These are phyloP conservation scores for Aspergillus ruber DNA, from an alignment of 2,329 filamentous ascomycete genomes.

Conservation along the genomic window DNA sequence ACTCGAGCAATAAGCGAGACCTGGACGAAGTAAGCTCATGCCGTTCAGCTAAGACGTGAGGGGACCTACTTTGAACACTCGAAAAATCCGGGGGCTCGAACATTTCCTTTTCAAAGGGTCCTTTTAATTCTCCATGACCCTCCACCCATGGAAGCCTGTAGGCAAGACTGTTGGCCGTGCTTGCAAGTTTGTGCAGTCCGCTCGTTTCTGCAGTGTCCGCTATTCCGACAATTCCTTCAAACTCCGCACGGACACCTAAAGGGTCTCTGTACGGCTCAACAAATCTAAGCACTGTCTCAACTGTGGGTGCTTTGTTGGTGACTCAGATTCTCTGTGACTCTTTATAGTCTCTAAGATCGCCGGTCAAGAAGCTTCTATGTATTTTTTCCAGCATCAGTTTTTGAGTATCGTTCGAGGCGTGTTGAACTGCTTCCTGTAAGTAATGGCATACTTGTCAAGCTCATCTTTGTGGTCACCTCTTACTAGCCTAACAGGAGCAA, in stretches of 20 bases:
- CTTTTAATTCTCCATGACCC: conserved; percentile 32
- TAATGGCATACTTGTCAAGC: conserved; percentile 1
- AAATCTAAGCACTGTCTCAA: conserved; percentile 50
- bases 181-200: conserved; percentile 10
- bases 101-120: conserved; percentile 18
- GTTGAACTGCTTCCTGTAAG: conserved; percentile 2
- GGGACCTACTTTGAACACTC: conserved; percentile 11
- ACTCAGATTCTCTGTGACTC: conserved; percentile 49
- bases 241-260: conserved; percentile 49
- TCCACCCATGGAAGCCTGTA: conserved; percentile 23
- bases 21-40: no score
- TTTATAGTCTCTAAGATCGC: conserved; percentile 46
- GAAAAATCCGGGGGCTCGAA: conserved; percentile 17
- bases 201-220: conserved; percentile 16
- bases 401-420: conserved; percentile 2
- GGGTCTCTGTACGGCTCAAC: conserved; percentile 52
- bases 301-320: conserved; percentile 45
- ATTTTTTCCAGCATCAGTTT: conserved; percentile 2
- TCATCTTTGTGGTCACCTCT: conserved; percentile 10
- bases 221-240: conserved; percentile 43
- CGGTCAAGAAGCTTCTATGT: conserved; percentile 37
- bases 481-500: conserved; percentile 1
- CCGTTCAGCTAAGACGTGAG: no score
- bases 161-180: conserved; percentile 5
- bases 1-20: conserved; percentile 40